These are phyloP conservation scores for Flaveria robusta DNA, from an alignment of 129 eudicot genomes.

Conservation along the genomic window DNA sequence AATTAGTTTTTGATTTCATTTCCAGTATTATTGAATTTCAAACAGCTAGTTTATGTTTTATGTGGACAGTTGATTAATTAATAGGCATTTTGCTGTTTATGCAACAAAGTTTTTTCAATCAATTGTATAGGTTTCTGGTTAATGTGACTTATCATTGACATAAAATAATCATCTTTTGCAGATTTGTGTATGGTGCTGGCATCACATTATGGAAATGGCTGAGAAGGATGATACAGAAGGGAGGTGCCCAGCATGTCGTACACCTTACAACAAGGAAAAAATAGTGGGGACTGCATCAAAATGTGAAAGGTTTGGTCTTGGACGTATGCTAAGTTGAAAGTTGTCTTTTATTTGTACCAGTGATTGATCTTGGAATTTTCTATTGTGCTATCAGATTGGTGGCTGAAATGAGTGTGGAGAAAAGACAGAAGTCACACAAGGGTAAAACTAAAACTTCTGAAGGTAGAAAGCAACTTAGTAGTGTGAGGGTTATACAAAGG, in stretches of 20 bases:
- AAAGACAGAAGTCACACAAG: constrained; percentile 69
- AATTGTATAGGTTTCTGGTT: not conserved
- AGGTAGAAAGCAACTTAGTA: constrained; percentile 89
- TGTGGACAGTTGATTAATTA: not conserved
- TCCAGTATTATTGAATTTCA: not conserved
- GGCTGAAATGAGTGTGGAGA: constrained; percentile 84
- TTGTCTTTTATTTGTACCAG: constrained; percentile 4
- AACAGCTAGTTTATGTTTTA: not conserved
- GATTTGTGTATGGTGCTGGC: constrained; percentile 99
- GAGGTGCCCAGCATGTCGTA: constrained; percentile 97
- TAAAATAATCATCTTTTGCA: constrained; percentile 30
- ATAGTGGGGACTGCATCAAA: constrained; percentile 85
- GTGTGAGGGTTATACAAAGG: constrained; percentile 92
- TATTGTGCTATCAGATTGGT: constrained; percentile 56
- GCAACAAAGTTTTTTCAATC: not conserved
- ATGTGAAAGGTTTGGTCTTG: constrained; percentile 66
- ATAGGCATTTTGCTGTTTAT: not conserved
- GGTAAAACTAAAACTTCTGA: constrained; percentile 77
- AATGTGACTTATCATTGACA: not conserved
- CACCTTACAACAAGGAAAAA: constrained; percentile 90
- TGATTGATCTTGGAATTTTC: constrained; percentile 4
- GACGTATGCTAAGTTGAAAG: not conserved
- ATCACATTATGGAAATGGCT: constrained; percentile 98
- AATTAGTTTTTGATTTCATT: not conserved
- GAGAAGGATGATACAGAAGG: constrained; percentile 96